phyloP scores from a whole-genome alignment of 768 basidiomycete genomes.

The Serendipita sp. region DNA sequence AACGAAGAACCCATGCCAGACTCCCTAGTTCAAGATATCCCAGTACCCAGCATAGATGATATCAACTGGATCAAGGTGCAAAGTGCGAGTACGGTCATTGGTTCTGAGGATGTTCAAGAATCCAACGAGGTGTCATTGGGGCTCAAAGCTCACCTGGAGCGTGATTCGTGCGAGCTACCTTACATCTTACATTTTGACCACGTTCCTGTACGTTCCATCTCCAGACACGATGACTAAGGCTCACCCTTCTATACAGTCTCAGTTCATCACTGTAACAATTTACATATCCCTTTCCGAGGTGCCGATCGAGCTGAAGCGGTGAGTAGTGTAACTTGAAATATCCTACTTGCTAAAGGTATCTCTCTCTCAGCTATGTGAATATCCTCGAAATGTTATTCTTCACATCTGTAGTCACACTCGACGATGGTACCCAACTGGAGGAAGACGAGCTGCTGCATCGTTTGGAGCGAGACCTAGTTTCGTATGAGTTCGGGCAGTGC shows the following conservation, averaged over 20 bases:
- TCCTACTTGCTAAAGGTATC: slow-evolving; percentile 7
- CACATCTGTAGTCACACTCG: slow-evolving; percentile 49
- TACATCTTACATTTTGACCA: slow-evolving; percentile 93
- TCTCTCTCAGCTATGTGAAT: slow-evolving; percentile 56
- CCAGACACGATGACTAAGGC: background rate
- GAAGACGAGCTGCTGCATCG: slow-evolving; percentile 86
- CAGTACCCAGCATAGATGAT: slow-evolving; percentile 76
- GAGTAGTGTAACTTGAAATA: slow-evolving; percentile 16
- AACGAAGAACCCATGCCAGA: slow-evolving; percentile 71
- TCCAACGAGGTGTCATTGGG: slow-evolving; percentile 15
- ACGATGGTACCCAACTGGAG: slow-evolving; percentile 47
- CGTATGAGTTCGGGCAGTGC: slow-evolving; percentile 52
- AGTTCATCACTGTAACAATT: slow-evolving; percentile 72
- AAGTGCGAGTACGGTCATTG: slow-evolving; percentile 41
- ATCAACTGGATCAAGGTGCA: slow-evolving; percentile 83
- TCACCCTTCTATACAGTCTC: slow-evolving; percentile 39
- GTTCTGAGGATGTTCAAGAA: slow-evolving; percentile 19
- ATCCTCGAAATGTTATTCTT: slow-evolving; percentile 74
- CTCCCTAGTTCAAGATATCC: slow-evolving; percentile 66
- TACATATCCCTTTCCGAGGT: slow-evolving; percentile 62
- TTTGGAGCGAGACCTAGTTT: slow-evolving; percentile 81
- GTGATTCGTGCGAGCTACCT: slow-evolving; percentile 51
- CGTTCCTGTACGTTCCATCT: slow-evolving; percentile 43
- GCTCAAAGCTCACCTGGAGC: slow-evolving; percentile 37
- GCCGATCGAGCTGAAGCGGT: slow-evolving; percentile 62